Percentiles rank a stretch among this genome's conserved stretches.
These are phyloP conservation scores for Suhomyces prunicola DNA, from an alignment of 805 yeast genomes.

Conservation along the genomic window DNA sequence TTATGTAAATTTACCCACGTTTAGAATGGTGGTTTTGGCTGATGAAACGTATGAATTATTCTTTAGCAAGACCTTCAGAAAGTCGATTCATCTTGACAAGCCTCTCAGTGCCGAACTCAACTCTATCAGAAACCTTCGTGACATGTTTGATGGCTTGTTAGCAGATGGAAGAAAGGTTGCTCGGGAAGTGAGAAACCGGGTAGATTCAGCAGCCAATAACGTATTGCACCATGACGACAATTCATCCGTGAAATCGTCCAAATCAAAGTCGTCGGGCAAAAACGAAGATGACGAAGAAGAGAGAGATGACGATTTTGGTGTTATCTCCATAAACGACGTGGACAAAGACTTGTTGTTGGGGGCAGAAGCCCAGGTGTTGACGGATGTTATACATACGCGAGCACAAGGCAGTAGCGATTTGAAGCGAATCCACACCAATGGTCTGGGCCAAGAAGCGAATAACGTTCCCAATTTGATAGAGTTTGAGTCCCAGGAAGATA, in stretches of 20 bases:
- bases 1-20: slow-evolving; percentile 75
- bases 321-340: slow-evolving; percentile 36
- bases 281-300: slow-evolving; percentile 42
- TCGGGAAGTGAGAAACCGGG: slow-evolving; percentile 79
- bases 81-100: slow-evolving; percentile 64
- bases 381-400: slow-evolving; percentile 16
- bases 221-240: slow-evolving; percentile 5
- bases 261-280: slow-evolving; percentile 11
- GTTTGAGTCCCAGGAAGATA: slow-evolving; percentile 18
- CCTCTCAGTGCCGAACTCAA: slow-evolving; percentile 46
- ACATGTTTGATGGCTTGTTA: slow-evolving; percentile 84
- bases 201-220: slow-evolving; percentile 55
- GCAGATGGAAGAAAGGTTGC: slow-evolving; percentile 95
- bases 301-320: slow-evolving; percentile 44
- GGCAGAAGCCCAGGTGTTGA: slow-evolving; percentile 44
- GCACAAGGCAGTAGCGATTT: slow-evolving; percentile 12
- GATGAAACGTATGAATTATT: slow-evolving; percentile 90
- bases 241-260: slow-evolving; percentile 27
- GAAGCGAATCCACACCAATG: slow-evolving; percentile 25
- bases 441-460: slow-evolving; percentile 5
- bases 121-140: slow-evolving; percentile 62
- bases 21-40: slow-evolving; percentile 90
- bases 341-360: slow-evolving; percentile 50
- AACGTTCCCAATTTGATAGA: slow-evolving; percentile 37
- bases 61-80: slow-evolving; percentile 65